Conservation (phyloP, 371 early-diverging fungal species). For the Syncephalastrum racemosum region DNA sequence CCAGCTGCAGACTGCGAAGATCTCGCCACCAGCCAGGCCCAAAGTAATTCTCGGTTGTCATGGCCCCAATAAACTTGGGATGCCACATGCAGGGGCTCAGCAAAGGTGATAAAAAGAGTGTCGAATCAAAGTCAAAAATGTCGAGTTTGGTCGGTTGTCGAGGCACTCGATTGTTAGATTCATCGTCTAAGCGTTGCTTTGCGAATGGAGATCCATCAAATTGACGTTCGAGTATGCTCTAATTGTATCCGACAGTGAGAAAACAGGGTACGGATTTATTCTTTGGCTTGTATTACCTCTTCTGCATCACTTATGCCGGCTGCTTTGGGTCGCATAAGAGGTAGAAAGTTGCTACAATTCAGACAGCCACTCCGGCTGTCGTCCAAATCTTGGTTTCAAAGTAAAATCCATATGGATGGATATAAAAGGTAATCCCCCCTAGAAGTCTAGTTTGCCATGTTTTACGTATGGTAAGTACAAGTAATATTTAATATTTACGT, state of each 20-base stretch:
- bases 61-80: conserved; percentile 39
- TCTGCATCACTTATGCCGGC: too few relatives aligned
- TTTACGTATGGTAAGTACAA: too few relatives aligned
- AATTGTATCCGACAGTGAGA: background rate
- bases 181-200: background rate
- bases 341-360: too few relatives aligned
- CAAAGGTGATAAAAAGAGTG: conserved; percentile 81
- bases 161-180: background rate
- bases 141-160: conserved; percentile 25
- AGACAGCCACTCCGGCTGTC: too few relatives aligned
- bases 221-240: conserved; percentile 18
- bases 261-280: too few relatives aligned
- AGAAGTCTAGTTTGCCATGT: too few relatives aligned
- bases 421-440: too few relatives aligned
- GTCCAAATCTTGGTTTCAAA: too few relatives aligned
- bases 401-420: too few relatives aligned
- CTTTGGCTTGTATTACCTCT: too few relatives aligned
- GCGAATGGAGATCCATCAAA: conserved; percentile 14
- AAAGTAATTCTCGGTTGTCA: conserved; percentile 55
- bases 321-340: too few relatives aligned
- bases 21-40: conserved; percentile 79
- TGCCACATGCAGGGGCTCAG: conserved; percentile 82
- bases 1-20: conserved; percentile 36
- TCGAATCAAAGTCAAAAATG: conserved; percentile 90
- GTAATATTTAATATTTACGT: too few relatives aligned